Conservation (phyloP, 208 protist genomes). For the Acanthamoeba lenticulata region DNA sequence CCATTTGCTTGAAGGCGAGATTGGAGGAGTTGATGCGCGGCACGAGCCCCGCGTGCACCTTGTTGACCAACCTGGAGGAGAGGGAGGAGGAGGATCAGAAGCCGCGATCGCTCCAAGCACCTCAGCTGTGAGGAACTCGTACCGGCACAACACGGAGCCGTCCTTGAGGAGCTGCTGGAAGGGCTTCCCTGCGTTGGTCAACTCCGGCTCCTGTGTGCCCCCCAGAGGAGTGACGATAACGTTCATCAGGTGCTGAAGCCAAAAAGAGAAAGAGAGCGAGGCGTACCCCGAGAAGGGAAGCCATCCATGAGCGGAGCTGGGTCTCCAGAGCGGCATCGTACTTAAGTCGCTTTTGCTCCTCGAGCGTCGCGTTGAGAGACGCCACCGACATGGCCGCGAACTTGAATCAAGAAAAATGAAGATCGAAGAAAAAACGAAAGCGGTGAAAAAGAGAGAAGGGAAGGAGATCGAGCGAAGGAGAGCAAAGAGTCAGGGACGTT, state of each 20-base stretch:
- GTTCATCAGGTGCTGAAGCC: too few species aligned
- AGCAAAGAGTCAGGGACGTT: background rate
- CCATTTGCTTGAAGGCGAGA: slow-evolving; percentile 54
- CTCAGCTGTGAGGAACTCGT: too few species aligned
- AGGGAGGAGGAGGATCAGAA: background rate
- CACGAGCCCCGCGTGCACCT: background rate
- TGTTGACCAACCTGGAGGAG: background rate
- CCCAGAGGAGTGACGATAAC: too few species aligned
- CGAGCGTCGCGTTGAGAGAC: slow-evolving; percentile 19
- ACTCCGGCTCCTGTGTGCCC: background rate
- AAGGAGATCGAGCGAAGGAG: background rate
- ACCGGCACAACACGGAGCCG: slow-evolving; percentile 29
- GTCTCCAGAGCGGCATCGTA: slow-evolving; percentile 4
- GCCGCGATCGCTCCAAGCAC: too few species aligned
- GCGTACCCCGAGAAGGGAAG: background rate
- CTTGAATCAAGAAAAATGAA: too few species aligned
- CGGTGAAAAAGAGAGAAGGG: background rate
- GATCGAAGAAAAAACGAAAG: too few species aligned
- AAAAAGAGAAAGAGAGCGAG: background rate
- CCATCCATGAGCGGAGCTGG: slow-evolving; percentile 26
- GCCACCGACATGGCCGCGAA: background rate
- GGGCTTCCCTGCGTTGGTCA: background rate
- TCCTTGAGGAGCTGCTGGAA: slow-evolving; percentile 42
- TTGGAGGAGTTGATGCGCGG: slow-evolving; percentile 12
- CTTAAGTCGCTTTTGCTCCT: slow-evolving; percentile 31